Evolutionary conservation across 2,329 filamentous ascomycete species (phyloP).

Genomic region (Fusarium oxysporum): DNA sequence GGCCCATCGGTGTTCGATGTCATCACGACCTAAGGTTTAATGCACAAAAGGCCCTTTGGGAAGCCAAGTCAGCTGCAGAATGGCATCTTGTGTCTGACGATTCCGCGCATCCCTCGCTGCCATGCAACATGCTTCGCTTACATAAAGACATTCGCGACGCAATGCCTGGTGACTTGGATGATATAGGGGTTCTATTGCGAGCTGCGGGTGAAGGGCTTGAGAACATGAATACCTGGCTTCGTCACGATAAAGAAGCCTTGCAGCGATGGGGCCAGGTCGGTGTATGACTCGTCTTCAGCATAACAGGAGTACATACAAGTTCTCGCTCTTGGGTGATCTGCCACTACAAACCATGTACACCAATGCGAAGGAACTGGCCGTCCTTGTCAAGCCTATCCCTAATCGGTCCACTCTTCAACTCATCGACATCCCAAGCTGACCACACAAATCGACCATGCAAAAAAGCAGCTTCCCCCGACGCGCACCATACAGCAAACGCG

Average conservation of each 20-base stretch:
- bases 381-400: neutral
- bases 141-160: neutral
- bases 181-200: neutral
- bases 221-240: neutral
- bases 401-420: neutral
- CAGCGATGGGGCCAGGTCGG: neutral
- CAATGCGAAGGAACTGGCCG: neutral
- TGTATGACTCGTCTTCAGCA: neutral
- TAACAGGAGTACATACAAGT: neutral
- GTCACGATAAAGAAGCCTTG: neutral
- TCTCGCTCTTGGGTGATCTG: accelerated
- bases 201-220: neutral
- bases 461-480: neutral
- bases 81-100: neutral
- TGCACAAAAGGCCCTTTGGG: neutral
- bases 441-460: constrained; percentile 7
- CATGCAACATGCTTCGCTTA: neutral
- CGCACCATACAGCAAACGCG: neutral
- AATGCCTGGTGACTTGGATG: neutral
- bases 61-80: neutral
- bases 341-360: neutral
- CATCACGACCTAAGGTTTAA: neutral
- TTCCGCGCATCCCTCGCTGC: neutral
- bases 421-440: constrained; percentile 7
- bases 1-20: neutral